Percentiles rank a stretch among this genome's conserved stretches.
These are phyloP conservation scores for Articulospora tetracladia DNA, from an alignment of 495 filamentous ascomycete species.

Conservation along the genomic window DNA sequence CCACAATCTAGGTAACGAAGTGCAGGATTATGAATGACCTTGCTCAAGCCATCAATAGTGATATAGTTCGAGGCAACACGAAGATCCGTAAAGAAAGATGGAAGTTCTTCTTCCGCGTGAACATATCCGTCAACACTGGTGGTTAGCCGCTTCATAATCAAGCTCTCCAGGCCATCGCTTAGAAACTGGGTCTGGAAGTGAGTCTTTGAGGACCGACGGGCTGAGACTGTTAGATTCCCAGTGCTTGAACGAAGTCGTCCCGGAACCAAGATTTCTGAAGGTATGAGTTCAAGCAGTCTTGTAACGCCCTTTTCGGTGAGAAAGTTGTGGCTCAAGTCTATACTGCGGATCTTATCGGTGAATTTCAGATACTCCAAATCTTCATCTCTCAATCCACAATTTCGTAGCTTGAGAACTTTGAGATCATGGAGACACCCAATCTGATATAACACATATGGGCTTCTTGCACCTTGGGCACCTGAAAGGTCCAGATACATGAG, in stretches of 20 bases:
- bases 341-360: constrained; percentile 45
- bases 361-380: constrained; percentile 53
- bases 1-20: constrained; percentile 41
- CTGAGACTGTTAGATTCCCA: background rate
- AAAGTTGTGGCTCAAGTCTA: constrained; percentile 57
- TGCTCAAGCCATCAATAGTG: constrained; percentile 9
- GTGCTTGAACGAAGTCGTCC: background rate
- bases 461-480: constrained; percentile 51
- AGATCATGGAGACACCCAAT: constrained; percentile 42
- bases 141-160: constrained; percentile 6
- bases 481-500: constrained; percentile 61
- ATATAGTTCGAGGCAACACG: constrained; percentile 13
- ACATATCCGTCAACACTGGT: constrained; percentile 5
- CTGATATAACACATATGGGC: constrained; percentile 42
- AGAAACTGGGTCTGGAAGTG: background rate
- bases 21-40: constrained; percentile 7
- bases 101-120: constrained; percentile 11
- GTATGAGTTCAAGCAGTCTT: constrained; percentile 38
- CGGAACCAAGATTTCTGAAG: background rate
- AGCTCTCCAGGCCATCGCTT: constrained; percentile 2
- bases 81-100: constrained; percentile 11
- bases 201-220: constrained; percentile 2
- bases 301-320: constrained; percentile 56
- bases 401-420: constrained; percentile 56
- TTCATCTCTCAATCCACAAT: constrained; percentile 51